Base-by-base conservation (phyloP, 2,329 filamentous ascomycete genomes). In the Xylaria sp. region DNA sequence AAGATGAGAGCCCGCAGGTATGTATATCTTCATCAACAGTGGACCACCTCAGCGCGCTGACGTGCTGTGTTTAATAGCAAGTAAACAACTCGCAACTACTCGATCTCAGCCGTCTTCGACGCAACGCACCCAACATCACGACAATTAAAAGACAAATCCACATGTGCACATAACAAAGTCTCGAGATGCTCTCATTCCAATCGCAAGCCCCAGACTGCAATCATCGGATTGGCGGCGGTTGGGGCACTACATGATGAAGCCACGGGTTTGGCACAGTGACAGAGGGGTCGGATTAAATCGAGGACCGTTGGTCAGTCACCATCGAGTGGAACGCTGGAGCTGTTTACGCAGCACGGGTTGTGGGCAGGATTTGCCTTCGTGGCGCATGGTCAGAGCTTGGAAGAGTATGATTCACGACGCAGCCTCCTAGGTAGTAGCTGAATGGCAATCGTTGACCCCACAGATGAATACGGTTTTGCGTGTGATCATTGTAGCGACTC, bases 1-100 rank as follows among this genome's bases (percentile, higher is more conserved):
- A 99, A 99, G 95, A 97, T 96, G 87, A 91, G 96, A 84, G 96
- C 95, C 81, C 88, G 96, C 88, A 94, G 91, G 96, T 98, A 89
- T 90, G 94, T 87, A 42, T 50, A 66, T 50, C 50, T 54, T 23
- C 13, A 25, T 57, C 32, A 4, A 60, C 2, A 4, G 0, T 23
- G 1, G 18, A 18, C 5, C 1, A 5, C 8, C 21, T 40, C n/a
- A 47, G 32, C 55, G 4, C 18, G 27, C 59, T 66, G 25, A 70
- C 65, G 1, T 37, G 37, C 4, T 12, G 29, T 4, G 21, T 48
- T 53, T 66, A 67, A 74, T 65, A 82, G 81, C 77, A 83, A 83
- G 76, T 83, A 83, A 82, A 83, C 79, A 72, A 75, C 77, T 81
- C 79, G 73, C 75, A 69, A 73, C 78, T 78, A 75, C 78, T 79